phyloP scores from a whole-genome alignment of 108 stramenopile genomes.

The Pseudonitzschia multiseries region DNA sequence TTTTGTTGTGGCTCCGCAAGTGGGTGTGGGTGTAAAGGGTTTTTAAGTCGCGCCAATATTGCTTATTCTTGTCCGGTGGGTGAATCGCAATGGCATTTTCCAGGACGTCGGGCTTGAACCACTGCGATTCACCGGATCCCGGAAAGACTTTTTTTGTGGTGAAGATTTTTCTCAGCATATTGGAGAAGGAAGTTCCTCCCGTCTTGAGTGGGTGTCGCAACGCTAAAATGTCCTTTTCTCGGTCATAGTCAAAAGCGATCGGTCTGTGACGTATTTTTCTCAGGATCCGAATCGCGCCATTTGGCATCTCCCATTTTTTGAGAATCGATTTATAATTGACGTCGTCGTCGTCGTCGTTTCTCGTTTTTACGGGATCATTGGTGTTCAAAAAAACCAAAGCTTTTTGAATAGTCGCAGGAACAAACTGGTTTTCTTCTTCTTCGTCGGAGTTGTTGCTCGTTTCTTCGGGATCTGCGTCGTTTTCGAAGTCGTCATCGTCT shows the following conservation, averaged over 20 bases:
- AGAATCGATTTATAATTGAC: conserved; percentile 1
- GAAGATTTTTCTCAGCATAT: neutral
- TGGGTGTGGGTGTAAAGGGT: neutral
- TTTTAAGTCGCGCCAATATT: neutral
- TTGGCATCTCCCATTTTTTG: conserved; percentile 2
- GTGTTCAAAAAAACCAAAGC: too few relatives aligned
- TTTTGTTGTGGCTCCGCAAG: neutral
- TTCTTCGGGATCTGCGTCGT: too few relatives aligned
- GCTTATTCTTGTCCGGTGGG: too few relatives aligned
- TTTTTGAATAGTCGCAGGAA: too few relatives aligned
- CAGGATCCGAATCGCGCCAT: neutral
- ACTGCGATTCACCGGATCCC: neutral
- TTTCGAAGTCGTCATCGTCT: too few relatives aligned
- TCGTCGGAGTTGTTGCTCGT: too few relatives aligned
- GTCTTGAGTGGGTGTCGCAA: conserved; percentile 6
- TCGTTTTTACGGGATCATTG: too few relatives aligned
- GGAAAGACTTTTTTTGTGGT: neutral
- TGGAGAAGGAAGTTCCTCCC: conserved; percentile 6
- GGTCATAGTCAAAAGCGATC: neutral
- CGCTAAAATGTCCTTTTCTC: neutral
- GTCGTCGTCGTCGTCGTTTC: neutral
- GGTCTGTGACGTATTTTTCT: neutral
- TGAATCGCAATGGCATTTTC: neutral
- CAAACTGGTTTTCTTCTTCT: too few relatives aligned
- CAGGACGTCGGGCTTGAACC: neutral